Evolutionary conservation across 1,139 yeast species (phyloP), one percentile per base, ranked within the genome.

Genomic region (Candida tropicalis): DNA sequence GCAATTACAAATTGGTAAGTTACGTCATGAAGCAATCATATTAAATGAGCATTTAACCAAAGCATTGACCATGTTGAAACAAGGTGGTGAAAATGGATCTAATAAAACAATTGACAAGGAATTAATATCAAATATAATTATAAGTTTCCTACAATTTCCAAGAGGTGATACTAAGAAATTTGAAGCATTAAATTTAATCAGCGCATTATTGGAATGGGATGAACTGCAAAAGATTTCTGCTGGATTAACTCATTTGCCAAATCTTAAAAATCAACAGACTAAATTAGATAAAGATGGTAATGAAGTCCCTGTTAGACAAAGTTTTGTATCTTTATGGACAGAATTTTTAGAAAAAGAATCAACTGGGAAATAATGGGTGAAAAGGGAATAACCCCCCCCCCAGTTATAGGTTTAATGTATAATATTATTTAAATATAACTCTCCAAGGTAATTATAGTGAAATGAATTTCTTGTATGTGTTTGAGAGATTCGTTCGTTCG

Each of bases 21-120:
- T 93, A 42, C 81, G 98, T 43, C 98, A 93, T 60, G 98, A 93
- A 63, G 95, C 96, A 1, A 93, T 93, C n/a, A 88, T 89, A 25
- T 68, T 91, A 44, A 93, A 93, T 60, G 99, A 93, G 59, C 99
- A 93, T 66, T 68, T 93, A 46, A 90, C 96, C 13, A 91, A 93
- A 59, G 95, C 98, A 1, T 67, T 95, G 46, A 81, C 90, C 13
- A 70, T 73, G 75, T 70, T 91, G 63, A 81, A 93, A 46, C 90
- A 90, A 57, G 64, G 65, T 34, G 82, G 82, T 45, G 80, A 87
- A 5, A 62, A 70, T 40, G 90, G 87, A 44, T 76, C 84, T 3
- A 63, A 68, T 37, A 90, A 86, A 45, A 75, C 84, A 6, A 89
- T 91, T 1, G 98, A 91, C 59, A 85, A 87, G 58, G 96, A 90